These are phyloP conservation scores for Perkinsus marinus DNA, from an alignment of 169 alveolate species.

Conservation along the genomic window DNA sequence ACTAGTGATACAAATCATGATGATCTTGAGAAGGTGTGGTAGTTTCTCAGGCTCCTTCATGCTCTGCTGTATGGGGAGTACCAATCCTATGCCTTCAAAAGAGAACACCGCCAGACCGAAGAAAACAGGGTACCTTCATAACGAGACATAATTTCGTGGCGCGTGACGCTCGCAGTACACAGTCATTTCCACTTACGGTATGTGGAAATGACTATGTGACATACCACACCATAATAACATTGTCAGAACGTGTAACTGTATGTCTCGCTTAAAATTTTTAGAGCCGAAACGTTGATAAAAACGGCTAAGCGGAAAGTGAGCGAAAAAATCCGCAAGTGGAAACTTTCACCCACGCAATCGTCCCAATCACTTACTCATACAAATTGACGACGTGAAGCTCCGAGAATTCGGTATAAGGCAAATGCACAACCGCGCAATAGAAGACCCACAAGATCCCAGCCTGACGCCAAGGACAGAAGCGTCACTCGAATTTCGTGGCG, in stretches of 20 bases:
- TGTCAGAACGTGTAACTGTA: too few species aligned
- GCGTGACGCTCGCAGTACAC: too few species aligned
- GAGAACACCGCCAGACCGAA: conserved; percentile 7
- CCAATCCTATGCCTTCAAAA: conserved; percentile 2
- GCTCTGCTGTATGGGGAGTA: not conserved
- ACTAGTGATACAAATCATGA: not conserved
- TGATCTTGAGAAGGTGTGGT: not conserved
- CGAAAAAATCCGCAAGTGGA: not conserved
- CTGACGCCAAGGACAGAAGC: not conserved
- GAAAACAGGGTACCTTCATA: conserved; percentile 1
- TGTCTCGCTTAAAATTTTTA: too few species aligned
- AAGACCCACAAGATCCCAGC: not conserved
- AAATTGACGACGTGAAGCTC: not conserved
- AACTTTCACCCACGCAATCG: not conserved
- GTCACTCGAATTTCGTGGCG: too few species aligned
- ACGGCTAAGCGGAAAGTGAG: not conserved
- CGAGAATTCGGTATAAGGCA: not conserved
- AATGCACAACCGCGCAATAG: not conserved
- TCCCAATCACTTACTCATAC: not conserved
- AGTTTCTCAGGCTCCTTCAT: not conserved
- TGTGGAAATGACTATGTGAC: too few species aligned
- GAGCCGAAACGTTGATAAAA: too few species aligned
- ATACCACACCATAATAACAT: too few species aligned
- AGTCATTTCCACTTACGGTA: too few species aligned
- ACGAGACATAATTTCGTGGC: not conserved